Base-by-base conservation (phyloP, 2,329 filamentous ascomycete species). In the Clonostachys rosea region DNA sequence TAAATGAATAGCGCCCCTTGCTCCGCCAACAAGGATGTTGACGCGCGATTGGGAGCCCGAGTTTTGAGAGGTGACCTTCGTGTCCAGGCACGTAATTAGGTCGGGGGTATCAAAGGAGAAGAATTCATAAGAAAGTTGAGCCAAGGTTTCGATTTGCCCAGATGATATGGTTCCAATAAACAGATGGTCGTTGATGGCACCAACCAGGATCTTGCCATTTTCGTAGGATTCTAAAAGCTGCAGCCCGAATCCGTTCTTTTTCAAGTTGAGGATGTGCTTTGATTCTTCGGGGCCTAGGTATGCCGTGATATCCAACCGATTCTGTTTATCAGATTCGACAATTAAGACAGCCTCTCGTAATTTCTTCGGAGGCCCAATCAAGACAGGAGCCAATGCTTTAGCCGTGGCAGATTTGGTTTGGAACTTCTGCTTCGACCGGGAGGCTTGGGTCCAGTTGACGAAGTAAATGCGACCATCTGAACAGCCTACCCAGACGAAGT, bases 11-110 rank as follows among this genome's bases (percentile, higher is more conserved):
- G 81, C 78, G 54, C 94, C 94, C 44, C 83, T 79, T 6, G 81
- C 78, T 52, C 89, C 84, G 45, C 94, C 94, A 46, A 95, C 69
- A 5, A 84, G 85, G 24, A 99, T 65, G 58, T 95, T 86, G n/a
- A 94, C 64, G 10, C 79, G 66, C 37, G 52, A 56, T 48, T 64
- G 45, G 24, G 52, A 61, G 55, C 57, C 52, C 50, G 49, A 30
- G 44, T 49, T 9, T 36, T 51, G 34, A 44, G 46, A 46, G 53
- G 56, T 8, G 49, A 71, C 66, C 52, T 80, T 76, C 45, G 87
- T 61, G 58, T 94, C 86, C 41, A 90, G 67, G 50, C 81, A 83
- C 30, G 80, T 83, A 45, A 91, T 78, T 40, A 79, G 74, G 53
- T 89, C 83, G 4, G 81, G 77, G 14, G 72, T 68, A 47, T 83